Percentiles rank a stretch among this genome's conserved stretches.
Conservation (phyloP, 345 rosid genomes). For the Hibiscus tridactylites region DNA sequence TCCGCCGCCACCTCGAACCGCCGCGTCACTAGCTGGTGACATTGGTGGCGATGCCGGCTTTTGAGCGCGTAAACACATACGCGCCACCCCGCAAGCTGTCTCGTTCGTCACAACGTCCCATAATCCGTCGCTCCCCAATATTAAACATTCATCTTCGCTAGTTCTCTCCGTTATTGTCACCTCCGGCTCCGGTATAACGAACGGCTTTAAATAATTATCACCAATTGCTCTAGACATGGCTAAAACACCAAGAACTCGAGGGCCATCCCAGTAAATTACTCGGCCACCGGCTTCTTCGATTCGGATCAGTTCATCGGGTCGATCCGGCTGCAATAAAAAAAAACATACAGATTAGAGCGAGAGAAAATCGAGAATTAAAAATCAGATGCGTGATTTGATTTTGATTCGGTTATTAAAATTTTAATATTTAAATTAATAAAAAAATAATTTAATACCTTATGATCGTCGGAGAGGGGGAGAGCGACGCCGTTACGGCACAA, state of each 20-base stretch:
- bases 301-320: conserved; percentile 59
- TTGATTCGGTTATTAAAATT: too few relatives aligned
- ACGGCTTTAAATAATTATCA: conserved; percentile 58
- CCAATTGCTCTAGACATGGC: conserved; percentile 80
- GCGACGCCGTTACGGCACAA: conserved; percentile 52
- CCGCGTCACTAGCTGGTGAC: conserved; percentile 19
- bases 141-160: conserved; percentile 51
- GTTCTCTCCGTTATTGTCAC: conserved; percentile 41
- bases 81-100: conserved; percentile 49
- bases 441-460: conserved; percentile 31
- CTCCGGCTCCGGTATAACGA: conserved; percentile 61
- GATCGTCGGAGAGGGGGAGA: conserved; percentile 55
- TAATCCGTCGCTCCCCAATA: conserved; percentile 64
- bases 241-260: conserved; percentile 63
- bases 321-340: conserved; percentile 46
- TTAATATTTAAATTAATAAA: too few relatives aligned
- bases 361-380: not conserved
- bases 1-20: not conserved
- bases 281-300: conserved; percentile 60
- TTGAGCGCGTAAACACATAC: conserved; percentile 47
- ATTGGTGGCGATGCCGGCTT: conserved; percentile 15
- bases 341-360: too few relatives aligned
- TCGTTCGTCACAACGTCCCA: conserved; percentile 76
- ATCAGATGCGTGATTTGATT: too few relatives aligned
- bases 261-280: conserved; percentile 72